Evolutionary conservation across 73 alveolate species (phyloP).

Genomic region (Breviolum minutum): DNA sequence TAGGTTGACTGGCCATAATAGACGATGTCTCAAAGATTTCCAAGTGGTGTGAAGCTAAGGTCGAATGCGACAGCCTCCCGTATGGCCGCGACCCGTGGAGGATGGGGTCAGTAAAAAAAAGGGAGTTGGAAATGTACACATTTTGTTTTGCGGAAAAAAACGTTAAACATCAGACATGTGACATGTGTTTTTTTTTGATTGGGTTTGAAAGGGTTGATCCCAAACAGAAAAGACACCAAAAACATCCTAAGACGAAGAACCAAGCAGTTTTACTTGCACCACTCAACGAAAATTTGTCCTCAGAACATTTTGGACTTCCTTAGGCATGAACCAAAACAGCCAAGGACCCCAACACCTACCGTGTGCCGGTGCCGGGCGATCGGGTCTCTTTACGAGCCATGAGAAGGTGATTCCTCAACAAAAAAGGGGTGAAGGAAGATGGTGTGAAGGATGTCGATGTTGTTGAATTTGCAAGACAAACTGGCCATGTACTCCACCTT

Average conservation of each 20-base stretch:
- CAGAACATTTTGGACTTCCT: background rate
- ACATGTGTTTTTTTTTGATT: no score
- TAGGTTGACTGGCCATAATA: no score
- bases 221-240: no score
- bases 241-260: background rate
- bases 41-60: no score
- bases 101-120: background rate
- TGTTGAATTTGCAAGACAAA: no score
- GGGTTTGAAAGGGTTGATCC: no score
- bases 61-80: conserved; percentile 60
- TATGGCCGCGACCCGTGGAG: conserved; percentile 62
- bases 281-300: background rate
- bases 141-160: no score
- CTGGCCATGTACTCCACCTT: background rate
- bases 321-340: background rate
- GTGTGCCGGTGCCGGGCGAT: conserved; percentile 60
- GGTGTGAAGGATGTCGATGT: background rate
- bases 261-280: background rate
- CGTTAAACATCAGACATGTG: no score
- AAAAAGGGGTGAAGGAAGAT: background rate
- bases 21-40: no score
- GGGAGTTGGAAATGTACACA: no score
- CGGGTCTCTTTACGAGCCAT: conserved; percentile 49
- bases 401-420: conserved; percentile 14
- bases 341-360: conserved; percentile 39